A percentile compares a stretch with the other conserved stretches of the same genome.
phyloP scores from a whole-genome alignment of 306 rosid species.

The Cucurbita pepo region DNA sequence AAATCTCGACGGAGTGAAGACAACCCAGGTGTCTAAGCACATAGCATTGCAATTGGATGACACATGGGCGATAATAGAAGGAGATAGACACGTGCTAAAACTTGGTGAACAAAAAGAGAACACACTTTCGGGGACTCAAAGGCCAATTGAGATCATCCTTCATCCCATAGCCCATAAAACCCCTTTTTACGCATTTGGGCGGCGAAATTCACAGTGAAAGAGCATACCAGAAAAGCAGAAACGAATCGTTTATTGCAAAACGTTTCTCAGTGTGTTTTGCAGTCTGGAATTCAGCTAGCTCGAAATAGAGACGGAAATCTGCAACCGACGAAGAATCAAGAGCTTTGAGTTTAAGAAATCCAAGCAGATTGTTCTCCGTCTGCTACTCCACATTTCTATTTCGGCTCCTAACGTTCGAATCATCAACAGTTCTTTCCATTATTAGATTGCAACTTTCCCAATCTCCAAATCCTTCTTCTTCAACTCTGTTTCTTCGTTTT shows the following conservation, averaged over 20 bases:
- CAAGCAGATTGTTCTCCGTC: background rate
- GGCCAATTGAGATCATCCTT: background rate
- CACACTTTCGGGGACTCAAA: background rate
- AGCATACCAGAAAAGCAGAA: background rate
- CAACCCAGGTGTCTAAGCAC: constrained; percentile 13
- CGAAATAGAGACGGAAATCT: background rate
- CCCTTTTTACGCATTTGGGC: background rate
- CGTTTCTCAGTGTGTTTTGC: background rate
- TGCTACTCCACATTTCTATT: background rate
- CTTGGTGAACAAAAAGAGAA: background rate
- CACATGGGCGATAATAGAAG: constrained; percentile 8
- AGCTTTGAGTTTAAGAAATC: background rate
- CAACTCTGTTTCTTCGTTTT: background rate
- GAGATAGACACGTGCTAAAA: constrained; percentile 9
- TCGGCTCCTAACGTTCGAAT: background rate
- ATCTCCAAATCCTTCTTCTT: background rate
- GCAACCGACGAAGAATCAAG: background rate
- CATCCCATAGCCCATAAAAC: background rate
- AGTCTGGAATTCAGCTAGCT: background rate
- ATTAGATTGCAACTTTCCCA: background rate
- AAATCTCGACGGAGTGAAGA: background rate
- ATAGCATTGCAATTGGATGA: constrained; percentile 13
- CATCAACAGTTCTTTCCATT: background rate
- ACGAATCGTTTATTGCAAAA: background rate
- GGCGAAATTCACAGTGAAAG: background rate